Evolutionary conservation across 768 basidiomycete genomes (phyloP).

Genomic region (Lentinula sp.): DNA sequence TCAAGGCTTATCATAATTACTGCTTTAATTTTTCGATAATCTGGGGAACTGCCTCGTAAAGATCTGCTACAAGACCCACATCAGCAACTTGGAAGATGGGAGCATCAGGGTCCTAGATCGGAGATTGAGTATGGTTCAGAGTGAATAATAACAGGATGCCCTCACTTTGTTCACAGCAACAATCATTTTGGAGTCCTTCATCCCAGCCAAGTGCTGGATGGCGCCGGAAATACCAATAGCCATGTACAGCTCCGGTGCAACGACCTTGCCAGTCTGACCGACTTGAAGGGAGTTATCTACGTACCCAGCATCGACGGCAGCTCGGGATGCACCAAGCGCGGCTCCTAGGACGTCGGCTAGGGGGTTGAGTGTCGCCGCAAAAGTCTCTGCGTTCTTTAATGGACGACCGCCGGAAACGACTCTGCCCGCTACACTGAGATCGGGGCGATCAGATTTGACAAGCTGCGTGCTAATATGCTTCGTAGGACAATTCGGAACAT

Average conservation of each 20-base stretch:
- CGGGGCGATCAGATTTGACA: constrained; percentile 88
- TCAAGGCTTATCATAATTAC: constrained; percentile 7
- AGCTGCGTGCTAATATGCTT: constrained; percentile 70
- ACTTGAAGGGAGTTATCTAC: constrained; percentile 97
- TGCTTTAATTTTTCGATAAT: constrained; percentile 81
- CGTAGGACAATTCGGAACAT: constrained; percentile 50
- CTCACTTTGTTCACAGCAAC: constrained; percentile 95
- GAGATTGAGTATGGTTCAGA: constrained; percentile 2
- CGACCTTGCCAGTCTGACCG: constrained; percentile 99
- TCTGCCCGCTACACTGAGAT: constrained; percentile 79
- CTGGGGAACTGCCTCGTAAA: constrained; percentile 90
- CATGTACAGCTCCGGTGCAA: constrained; percentile 94
- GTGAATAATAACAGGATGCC: neutral
- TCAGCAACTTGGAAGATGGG: constrained; percentile 99
- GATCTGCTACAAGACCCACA: constrained; percentile 87
- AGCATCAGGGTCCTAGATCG: constrained; percentile 81
- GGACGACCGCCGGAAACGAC: constrained; percentile 96
- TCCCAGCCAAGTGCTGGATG: constrained; percentile 97
- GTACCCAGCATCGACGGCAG: constrained; percentile 97
- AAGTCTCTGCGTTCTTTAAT: constrained; percentile 92
- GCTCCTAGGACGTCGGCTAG: constrained; percentile 91
- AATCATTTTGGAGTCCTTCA: constrained; percentile 99
- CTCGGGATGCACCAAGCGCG: constrained; percentile 95
- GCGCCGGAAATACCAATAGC: constrained; percentile 97
- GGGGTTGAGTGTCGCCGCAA: constrained; percentile 79